Evolutionary conservation across 768 basidiomycete species (phyloP), one percentile per base, ranked within the genome.

Genomic region (Boletus edulis): DNA sequence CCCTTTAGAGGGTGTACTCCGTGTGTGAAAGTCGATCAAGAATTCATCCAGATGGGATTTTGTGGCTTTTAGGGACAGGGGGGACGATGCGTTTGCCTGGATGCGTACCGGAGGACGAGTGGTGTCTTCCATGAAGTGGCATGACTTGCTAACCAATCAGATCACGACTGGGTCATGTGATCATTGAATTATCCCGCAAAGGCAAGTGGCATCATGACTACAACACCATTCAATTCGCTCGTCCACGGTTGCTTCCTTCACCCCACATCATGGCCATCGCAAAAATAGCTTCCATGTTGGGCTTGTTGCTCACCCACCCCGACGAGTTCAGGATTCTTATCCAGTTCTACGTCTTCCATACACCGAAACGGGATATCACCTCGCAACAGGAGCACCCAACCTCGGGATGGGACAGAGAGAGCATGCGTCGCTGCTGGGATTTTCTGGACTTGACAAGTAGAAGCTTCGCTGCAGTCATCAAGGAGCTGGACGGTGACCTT

Each of bases 401-500:
- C 18, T 90, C 93, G 2, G 92, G 92, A 41, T 98, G 90, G 86
- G 86, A 97, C 73, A 78, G 96, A 52, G 67, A 80, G 38, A 76
- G 83, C 10, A 99, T 99, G 96, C 82, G 85, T 52, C 78, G 83
- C 41, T 98, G 94, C 67, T 98, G 94, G 95, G 76, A 81, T 8
- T 87, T 94, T 63, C 76, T 98, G 51, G 95, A 98, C 78, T 52
- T 78, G 72, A 95, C 94, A 5, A 93, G 91, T 61, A 75, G 96
- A 62, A 91, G 87, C 73, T 99, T 97, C 62, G 80, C 93, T 0
- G 85, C 89, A 1, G 96, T 99, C 58, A 93, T 98, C 66, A 98
- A 96, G 73, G 91, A 97, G 72, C 76, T 98, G 5, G 94, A 99
- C 31, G 96, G 94, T 1, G 96, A 98, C 68, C 74, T 99, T 58